Base-by-base conservation (phyloP, 352 stramenopile genomes). In the Plasmopara viticola region DNA sequence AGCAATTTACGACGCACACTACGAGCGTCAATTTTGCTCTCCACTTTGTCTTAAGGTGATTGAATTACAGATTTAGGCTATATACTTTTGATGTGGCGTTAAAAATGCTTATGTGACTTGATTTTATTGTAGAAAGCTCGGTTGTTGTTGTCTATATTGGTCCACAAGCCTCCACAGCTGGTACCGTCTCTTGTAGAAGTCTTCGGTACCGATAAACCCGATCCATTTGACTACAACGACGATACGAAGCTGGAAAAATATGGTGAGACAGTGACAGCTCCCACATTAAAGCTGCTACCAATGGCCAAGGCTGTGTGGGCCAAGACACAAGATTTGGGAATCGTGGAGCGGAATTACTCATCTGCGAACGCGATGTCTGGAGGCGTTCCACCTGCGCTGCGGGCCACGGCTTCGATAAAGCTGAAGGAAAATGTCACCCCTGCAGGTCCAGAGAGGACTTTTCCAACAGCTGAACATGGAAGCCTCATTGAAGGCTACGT, bases 1-100 rank as follows among this genome's bases (percentile, higher is more conserved):
- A 38, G 72, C 87, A 63, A 90, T 94, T 55, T 92, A 94, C 58
- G 77, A 87, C 29, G 77, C 80, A n/a, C 56, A 76, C 9, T 73
- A 77, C 17, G 84, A 94, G 60, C 84, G 84, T 38, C 72, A 94
- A 55, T 94, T 94, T 34, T 94, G 84, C 64, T 88, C 77, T 1
- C 53, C 72, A 34, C 59, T 72, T 7, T 94, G 84, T 50, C 54
- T 77, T 6, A 76, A 87, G 70, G 83, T 94, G 14, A 17, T 41
- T 41, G 1, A 25, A 25, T 2, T 41, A 15, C 4, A 41, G 13
- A 5, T 41, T 1, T 8, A 41, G 12, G 14, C 37, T 6, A 18
- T 5, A 41, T 12, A 12, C 10, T 35, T 5, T 4, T 6, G 5
- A 12, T 12, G 7, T 35, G 31, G 7, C 7, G 10, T 35, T 35